Base-by-base conservation (phyloP, 176 grass and related monocot species). In the Phoenix roebelenii region DNA sequence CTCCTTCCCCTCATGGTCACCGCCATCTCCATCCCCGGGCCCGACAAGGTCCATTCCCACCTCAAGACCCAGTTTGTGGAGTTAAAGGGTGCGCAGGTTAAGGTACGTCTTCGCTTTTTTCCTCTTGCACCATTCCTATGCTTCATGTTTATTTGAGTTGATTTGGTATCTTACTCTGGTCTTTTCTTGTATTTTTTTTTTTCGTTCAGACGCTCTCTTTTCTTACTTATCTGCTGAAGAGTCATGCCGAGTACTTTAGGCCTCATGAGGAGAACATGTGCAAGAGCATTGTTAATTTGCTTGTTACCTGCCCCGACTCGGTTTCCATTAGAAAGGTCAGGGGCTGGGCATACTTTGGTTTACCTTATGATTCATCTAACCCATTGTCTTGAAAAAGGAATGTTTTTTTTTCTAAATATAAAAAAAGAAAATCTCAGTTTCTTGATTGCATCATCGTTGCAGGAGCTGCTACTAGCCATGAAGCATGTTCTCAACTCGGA, bases 261-360 rank as follows among this genome's bases (percentile, higher is more conserved):
- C 58, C 93, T 76, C 86, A 83, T 35, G 93, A 98, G 79, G 88
- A 98, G 80, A 89, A 88, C 76, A 98, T 98, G 77, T 98, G 93
- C 93, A 92, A 88, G 79, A 98, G 93, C 51, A 92, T 98, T 74
- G 93, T 92, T 51, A 98, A 82, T 67, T 89, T 98, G 88, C 82
- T 98, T 77, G 84, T 98, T 70, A 98, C 84, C 22, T 98, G 93
- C 61, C 93, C 93, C 3, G 93, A 98, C 61, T 98, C 93, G 60
- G 93, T 98, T 73, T 92, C 93, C 58, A 89, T 92, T 35, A 83
- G 93, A 72, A 98, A 98, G 93, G 93, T 84, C 49, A 63, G 79
- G 53, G 53, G 5, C 15, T 5, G 19, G 39, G 32, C 20, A 49
- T 20, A 39, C 1, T 2, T 14, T 44, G 35, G 35, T 10, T 44